Evolutionary conservation across 176 grass and related monocot genomes (phyloP).

Genomic region (barley (Hordeum vulgare)): MorexV3_pseudomolecules_assembly NC_058520.1:585985562-585986061

Average conservation of each 20-base stretch:
- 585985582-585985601: neutral
- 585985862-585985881: neutral
- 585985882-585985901: neutral
- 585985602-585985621: neutral
- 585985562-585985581: constrained; percentile 32
- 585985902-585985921: constrained; percentile 8
- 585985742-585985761: neutral
- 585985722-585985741: neutral
- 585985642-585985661: neutral
- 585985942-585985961: constrained; percentile 53
- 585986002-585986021: constrained; percentile 54
- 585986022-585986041: constrained; percentile 32
- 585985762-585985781: neutral
- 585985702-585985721: neutral
- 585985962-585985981: constrained; percentile 44
- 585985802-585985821: neutral
- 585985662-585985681: neutral
- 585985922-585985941: neutral
- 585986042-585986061: constrained; percentile 67
- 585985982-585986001: constrained; percentile 49
- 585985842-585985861: neutral
- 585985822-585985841: neutral
- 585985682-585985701: neutral
- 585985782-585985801: neutral
- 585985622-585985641: neutral